Conservation (phyloP, 345 rosid species). For the Kandelia obovata region DNA sequence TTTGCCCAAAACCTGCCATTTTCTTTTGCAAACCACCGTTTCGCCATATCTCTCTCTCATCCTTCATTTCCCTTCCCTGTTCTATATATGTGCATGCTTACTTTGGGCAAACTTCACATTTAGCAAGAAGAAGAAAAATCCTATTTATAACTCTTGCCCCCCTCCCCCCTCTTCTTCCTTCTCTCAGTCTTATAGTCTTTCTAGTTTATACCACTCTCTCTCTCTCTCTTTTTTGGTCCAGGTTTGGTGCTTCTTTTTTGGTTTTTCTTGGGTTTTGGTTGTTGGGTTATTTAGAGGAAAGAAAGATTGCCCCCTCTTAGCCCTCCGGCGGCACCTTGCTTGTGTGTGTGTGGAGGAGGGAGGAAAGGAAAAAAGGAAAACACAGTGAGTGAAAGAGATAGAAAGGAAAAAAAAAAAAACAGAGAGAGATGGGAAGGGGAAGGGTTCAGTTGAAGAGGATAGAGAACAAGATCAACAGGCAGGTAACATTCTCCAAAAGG, state of each 20-base stretch:
- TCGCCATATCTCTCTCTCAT: not conserved
- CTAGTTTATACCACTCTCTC: no score
- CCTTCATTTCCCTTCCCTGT: constrained; percentile 5
- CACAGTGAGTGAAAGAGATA: not conserved
- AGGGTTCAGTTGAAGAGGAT: constrained; percentile 86
- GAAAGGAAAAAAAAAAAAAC: not conserved
- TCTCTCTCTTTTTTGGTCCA: not conserved
- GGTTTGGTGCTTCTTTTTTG: constrained; percentile 15
- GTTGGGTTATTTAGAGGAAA: constrained; percentile 40
- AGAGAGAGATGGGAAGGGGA: constrained; percentile 63
- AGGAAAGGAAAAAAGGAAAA: not conserved
- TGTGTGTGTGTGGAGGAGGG: not conserved
- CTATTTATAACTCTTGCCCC: not conserved
- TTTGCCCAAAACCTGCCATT: constrained; percentile 14
- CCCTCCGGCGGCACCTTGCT: no score
- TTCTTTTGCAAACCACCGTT: constrained; percentile 7
- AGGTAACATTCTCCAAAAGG: constrained; percentile 75
- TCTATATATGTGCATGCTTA: constrained; percentile 35
- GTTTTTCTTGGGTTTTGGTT: constrained; percentile 26
- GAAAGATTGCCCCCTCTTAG: not conserved
- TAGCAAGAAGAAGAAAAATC: constrained; percentile 19
- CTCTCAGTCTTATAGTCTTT: no score
- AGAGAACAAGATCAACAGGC: constrained; percentile 78
- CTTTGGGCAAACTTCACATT: constrained; percentile 16
- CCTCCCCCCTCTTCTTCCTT: not conserved